phyloP scores from a whole-genome alignment of 2,329 filamentous ascomycete genomes.

The Aspergillus jensenii region DNA sequence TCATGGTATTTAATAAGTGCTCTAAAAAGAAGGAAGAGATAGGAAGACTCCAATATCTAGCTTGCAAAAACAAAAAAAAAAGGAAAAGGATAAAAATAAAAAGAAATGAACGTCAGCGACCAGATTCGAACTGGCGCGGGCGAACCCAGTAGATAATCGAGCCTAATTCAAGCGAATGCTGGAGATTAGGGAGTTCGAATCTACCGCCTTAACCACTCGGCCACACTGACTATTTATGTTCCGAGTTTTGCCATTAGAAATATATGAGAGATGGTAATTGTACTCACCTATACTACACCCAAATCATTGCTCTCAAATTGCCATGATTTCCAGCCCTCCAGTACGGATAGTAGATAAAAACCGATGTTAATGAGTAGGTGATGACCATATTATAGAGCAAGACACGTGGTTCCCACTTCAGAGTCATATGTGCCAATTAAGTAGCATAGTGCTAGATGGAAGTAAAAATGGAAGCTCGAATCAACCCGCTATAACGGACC shows the following conservation, averaged over 20 bases:
- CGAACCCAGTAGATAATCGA: slow-evolving; percentile 5
- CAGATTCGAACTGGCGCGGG: slow-evolving; percentile 6
- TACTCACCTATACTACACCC: background rate
- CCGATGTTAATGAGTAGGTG: too few relatives aligned
- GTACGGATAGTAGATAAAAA: too few relatives aligned
- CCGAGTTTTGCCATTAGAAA: background rate
- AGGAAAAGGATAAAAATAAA: background rate
- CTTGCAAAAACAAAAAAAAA: background rate
- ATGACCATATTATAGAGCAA: too few relatives aligned
- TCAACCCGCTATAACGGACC: too few relatives aligned
- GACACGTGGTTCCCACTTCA: too few relatives aligned
- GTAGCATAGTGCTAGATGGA: too few relatives aligned
- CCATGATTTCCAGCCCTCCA: too few relatives aligned
- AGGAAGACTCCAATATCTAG: too few relatives aligned
- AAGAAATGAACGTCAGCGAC: background rate
- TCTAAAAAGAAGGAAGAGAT: background rate
- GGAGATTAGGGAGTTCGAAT: background rate
- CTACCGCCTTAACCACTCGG: slow-evolving; percentile 7
- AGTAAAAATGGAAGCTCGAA: background rate
- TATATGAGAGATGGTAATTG: background rate
- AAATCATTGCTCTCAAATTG: background rate
- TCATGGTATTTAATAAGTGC: too few relatives aligned
- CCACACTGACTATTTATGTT: background rate
- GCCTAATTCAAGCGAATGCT: background rate
- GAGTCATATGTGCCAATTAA: too few relatives aligned